Conservation (phyloP, 140 eudicot species). For the Oenanthe javanica region DNA sequence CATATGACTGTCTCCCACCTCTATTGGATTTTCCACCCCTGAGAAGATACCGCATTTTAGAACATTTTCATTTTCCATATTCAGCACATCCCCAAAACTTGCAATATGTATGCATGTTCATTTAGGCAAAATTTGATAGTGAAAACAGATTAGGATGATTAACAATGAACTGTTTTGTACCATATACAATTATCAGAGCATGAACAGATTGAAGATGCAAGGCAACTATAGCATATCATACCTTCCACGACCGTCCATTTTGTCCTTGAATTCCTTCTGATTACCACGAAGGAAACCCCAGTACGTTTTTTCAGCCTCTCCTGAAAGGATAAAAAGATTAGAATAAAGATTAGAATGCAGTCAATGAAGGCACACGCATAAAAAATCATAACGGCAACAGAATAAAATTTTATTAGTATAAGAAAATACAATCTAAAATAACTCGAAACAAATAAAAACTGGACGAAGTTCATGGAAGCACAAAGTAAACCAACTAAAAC, state of each 20-base stretch:
- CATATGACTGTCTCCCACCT: constrained; percentile 58
- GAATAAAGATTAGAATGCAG: neutral
- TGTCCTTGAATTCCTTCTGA: constrained; percentile 45
- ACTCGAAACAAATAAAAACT: neutral
- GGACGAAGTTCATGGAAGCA: neutral
- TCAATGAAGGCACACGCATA: neutral
- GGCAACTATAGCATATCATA: constrained; percentile 1
- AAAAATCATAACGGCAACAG: neutral
- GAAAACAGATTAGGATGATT: neutral
- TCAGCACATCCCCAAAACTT: neutral
- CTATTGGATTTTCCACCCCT: constrained; percentile 67
- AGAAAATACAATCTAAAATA: neutral
- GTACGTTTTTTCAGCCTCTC: constrained; percentile 89
- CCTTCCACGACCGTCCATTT: constrained; percentile 48
- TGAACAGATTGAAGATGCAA: neutral
- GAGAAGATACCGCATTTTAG: neutral
- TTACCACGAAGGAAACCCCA: constrained; percentile 57
- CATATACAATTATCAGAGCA: neutral
- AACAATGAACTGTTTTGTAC: neutral
- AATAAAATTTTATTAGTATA: neutral
- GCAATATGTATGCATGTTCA: neutral
- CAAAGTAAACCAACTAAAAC: neutral
- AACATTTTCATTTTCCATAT: neutral
- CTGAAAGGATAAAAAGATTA: constrained; percentile 25
- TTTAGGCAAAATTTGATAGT: neutral